Percentiles rank a stretch among this genome's conserved stretches.
Evolutionary conservation across 192 early-diverging fungal genomes (phyloP).

Genomic region (Podila horticola): DNA sequence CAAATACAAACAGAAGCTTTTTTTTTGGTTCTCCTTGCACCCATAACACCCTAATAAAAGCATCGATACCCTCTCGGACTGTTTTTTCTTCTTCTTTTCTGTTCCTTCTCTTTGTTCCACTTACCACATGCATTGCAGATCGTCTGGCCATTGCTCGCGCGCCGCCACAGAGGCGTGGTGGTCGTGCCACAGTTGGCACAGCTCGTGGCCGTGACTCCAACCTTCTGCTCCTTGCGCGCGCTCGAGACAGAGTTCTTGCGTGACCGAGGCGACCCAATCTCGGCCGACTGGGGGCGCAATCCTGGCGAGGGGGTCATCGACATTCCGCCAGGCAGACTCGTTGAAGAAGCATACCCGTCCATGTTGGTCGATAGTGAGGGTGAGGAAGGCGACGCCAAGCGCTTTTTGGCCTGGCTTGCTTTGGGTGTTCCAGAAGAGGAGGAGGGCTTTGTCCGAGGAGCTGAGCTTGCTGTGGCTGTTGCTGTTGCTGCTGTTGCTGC

Average conservation of each 20-base stretch:
- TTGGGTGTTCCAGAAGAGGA: not conserved
- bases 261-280: constrained; percentile 15
- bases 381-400: constrained; percentile 21
- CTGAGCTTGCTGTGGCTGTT: constrained; percentile 1
- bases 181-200: constrained; percentile 93
- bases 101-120: constrained; percentile 40
- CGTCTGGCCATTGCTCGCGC: constrained; percentile 85
- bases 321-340: not conserved
- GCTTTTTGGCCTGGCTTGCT: constrained; percentile 13
- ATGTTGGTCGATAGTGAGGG: not conserved
- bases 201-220: constrained; percentile 61
- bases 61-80: not conserved
- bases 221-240: constrained; percentile 38
- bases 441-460: not conserved
- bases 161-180: constrained; percentile 93
- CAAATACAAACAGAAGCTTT: not conserved
- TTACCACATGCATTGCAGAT: constrained; percentile 98
- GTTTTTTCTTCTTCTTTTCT: too few species aligned
- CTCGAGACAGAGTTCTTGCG: constrained; percentile 29
- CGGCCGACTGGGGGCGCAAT: constrained; percentile 8
- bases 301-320: constrained; percentile 30
- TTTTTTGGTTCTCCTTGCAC: not conserved
- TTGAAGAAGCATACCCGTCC: not conserved
- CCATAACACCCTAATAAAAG: not conserved
- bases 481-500: not conserved